These are phyloP conservation scores for Heliocybe sulcata DNA, from an alignment of 1,284 basidiomycete species.

Conservation along the genomic window DNA sequence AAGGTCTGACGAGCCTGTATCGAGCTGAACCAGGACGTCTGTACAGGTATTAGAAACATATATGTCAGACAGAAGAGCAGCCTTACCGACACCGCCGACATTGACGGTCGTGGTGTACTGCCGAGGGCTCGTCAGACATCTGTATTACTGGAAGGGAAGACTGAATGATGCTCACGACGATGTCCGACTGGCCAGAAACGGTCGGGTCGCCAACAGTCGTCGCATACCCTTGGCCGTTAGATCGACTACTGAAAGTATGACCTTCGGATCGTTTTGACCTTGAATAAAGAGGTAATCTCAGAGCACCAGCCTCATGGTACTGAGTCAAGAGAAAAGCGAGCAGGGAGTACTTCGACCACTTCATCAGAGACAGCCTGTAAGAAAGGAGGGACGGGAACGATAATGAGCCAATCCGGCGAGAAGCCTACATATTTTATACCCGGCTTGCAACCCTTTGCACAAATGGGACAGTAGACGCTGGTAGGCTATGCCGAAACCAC, in stretches of 20 bases:
- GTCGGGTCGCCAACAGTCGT: neutral
- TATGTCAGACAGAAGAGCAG: neutral
- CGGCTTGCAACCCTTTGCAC: too few relatives aligned
- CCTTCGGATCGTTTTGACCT: neutral
- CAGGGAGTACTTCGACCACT: neutral
- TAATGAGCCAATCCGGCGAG: too few relatives aligned
- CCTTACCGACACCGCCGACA: neutral
- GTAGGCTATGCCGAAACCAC: neutral
- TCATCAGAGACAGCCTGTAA: neutral
- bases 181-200: neutral
- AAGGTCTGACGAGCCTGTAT: constrained; percentile 5
- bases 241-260: neutral
- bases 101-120: neutral
- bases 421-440: neutral
- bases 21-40: constrained; percentile 5
- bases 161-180: neutral
- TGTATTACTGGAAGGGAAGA: too few relatives aligned
- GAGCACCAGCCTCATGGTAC: neutral
- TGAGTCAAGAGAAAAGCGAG: neutral
- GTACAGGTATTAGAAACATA: neutral
- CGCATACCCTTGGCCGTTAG: neutral
- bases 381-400: too few relatives aligned
- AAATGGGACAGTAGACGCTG: neutral
- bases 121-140: neutral
- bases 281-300: neutral